Evolutionary conservation across 2,329 filamentous ascomycete genomes (phyloP), one percentile per base, ranked within the genome.

Genomic region (Rutstroemia sydowiana): DNA sequence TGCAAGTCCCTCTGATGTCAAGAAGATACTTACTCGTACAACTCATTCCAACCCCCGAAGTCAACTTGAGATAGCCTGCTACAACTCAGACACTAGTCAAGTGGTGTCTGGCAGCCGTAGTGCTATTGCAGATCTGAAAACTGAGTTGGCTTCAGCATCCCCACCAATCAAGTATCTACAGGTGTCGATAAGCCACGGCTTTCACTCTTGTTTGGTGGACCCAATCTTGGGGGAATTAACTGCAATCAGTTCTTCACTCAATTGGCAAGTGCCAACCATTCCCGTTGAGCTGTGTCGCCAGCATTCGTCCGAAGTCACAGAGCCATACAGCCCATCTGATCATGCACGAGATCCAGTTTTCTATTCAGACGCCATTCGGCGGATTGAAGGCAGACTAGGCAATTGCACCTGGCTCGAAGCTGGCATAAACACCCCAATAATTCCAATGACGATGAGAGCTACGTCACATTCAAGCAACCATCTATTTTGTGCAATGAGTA

Each of bases 401-500:
- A 16, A 20, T 6, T 61, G 58, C 21, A 55, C 63, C 14, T 71
- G 61, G 61, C 55, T 71, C 5, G 69, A 71, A 47, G 68, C 67
- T 7, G 68, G 68, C 2, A 55, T 59, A 5, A 51, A 55, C 16
- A 61, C 63, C 6, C 46, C 60, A 6, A 62, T 67, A 16, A 68
- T 66, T 0, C 30, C 28, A 9, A 69, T 73, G 67, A 69, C 66
- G 0, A 34, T 44, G 9, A 39, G 18, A 20, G 36, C 36, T 39
- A n/a, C 36, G 14, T 16, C n/a, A 7, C n/a, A 16, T 8, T 18
- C 36, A 39, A n/a, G 18, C n/a, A 9, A n/a, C 10, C n/a, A 16
- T 8, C n/a, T n/a, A 6, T 39, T 39, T 10, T 18, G 18, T 18
- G 14, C 36, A 4, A 39, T 39, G 36, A 39, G 4, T 16, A 16